Base-by-base conservation (phyloP, 108 stramenopile genomes). In the Halocafeteria seosinensis region DNA sequence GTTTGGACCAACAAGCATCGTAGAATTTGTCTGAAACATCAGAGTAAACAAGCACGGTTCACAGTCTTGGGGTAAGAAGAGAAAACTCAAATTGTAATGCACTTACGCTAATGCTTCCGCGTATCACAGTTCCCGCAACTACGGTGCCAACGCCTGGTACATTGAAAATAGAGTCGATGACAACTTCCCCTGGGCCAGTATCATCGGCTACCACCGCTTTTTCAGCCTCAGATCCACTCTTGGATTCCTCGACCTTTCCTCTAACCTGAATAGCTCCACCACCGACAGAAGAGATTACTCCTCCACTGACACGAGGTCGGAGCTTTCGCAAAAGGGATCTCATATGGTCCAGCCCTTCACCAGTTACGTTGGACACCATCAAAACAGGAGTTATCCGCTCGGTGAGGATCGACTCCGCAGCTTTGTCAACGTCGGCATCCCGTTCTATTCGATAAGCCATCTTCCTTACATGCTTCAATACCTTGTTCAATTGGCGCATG, bases 331-430 rank as follows among this genome's bases (percentile, higher is more conserved):
- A 77, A 73, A 98, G 76, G 58, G 86, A 86, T 32, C 88, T 82
- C 59, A 98, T 69, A 55, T 93, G 70, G 27, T 91, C 85, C 37
- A 95, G 75, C 4, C 92, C 90, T 65, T 89, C 82, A 17, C 96
- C 96, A 17, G 90, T 91, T 2, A 98, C 96, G 73, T 86, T 89
- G 13, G 92, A 94, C 26, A 89, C 88, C 24, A 88, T 85, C 68
- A 95, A 88, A 61, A 94, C 87, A 13, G 96, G 96, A 8, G 91
- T 88, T 58, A 94, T 60, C 0, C 89, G 76, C 38, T 87, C 84
- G 25, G 89, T 73, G 61, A 85, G 88, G 37, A 87, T 88, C 66
- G 88, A 84, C 63, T 85, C 84, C 9, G 87, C 90, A 6, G 80
- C 83, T 6, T 89, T 80, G 55, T 90, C 89, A 51, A 87, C 13